Conservation (phyloP, 164 flowering plant species). For the Piper longum region DNA sequence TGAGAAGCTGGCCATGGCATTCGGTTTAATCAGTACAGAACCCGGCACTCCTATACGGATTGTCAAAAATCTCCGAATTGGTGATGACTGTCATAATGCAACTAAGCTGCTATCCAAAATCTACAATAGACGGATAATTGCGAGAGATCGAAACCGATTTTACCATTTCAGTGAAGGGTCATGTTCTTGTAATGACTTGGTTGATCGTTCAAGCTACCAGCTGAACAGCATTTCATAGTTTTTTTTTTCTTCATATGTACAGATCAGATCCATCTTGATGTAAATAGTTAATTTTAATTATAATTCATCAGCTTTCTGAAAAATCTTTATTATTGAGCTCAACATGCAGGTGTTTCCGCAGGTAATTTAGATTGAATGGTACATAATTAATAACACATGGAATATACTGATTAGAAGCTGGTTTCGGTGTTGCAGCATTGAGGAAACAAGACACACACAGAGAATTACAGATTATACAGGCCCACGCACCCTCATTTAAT, state of each 20-base stretch:
- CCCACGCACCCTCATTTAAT: not conserved
- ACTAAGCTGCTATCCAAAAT: conserved; percentile 31
- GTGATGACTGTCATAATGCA: conserved; percentile 26
- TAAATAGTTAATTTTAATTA: too few species aligned
- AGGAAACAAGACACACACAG: not conserved
- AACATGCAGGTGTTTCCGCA: too few species aligned
- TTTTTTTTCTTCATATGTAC: too few species aligned
- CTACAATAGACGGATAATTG: conserved; percentile 28
- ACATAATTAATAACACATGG: conserved; percentile 1
- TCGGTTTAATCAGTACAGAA: conserved; percentile 30
- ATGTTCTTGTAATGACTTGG: conserved; percentile 49
- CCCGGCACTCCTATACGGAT: conserved; percentile 27
- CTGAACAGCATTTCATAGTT: too few species aligned
- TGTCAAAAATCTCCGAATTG: conserved; percentile 34
- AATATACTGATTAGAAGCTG: not conserved
- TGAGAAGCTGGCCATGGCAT: conserved; percentile 46
- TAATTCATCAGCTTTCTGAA: too few species aligned
- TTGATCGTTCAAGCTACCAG: conserved; percentile 2
- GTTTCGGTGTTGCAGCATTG: not conserved
- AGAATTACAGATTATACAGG: not conserved
- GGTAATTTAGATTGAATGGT: too few species aligned
- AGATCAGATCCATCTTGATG: too few species aligned
- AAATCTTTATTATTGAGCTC: too few species aligned
- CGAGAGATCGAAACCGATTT: conserved; percentile 40
- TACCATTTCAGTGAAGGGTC: conserved; percentile 37